Conservation (phyloP, 1,284 basidiomycete genomes). For the Moesziomyces aphidis region DNA sequence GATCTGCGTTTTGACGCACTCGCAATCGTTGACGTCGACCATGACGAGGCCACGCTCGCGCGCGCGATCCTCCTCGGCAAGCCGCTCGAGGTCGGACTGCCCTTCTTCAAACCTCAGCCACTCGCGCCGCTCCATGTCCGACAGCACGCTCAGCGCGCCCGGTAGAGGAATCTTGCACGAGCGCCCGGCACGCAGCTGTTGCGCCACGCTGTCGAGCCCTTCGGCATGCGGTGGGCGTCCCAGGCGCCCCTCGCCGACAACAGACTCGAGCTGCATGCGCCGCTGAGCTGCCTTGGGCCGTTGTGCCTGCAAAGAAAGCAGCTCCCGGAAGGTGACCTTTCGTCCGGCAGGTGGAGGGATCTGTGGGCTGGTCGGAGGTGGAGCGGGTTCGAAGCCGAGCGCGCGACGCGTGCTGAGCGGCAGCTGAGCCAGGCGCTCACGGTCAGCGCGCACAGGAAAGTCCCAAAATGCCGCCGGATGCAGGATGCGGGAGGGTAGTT, state of each 20-base stretch:
- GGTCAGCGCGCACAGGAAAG: slow-evolving; percentile 13
- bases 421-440: slow-evolving; percentile 4
- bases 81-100: background rate
- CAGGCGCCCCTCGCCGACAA: background rate
- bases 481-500: background rate
- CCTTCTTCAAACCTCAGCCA: slow-evolving; percentile 21
- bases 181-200: slow-evolving; percentile 15
- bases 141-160: slow-evolving; percentile 2
- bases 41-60: slow-evolving; percentile 21
- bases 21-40: slow-evolving; percentile 12
- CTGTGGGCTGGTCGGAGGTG: background rate
- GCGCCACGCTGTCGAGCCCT: slow-evolving; percentile 4
- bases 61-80: slow-evolving; percentile 17
- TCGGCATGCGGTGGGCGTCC: slow-evolving; percentile 14
- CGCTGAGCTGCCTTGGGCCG: background rate
- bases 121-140: slow-evolving; percentile 28
- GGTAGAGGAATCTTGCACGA: slow-evolving; percentile 20
- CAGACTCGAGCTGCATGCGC: slow-evolving; percentile 4
- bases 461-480: slow-evolving; percentile 3
- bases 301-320: slow-evolving; percentile 6
- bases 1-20: slow-evolving; percentile 12
- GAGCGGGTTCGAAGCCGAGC: slow-evolving; percentile 9
- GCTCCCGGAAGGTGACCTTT: background rate
- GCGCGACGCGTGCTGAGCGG: slow-evolving; percentile 20
- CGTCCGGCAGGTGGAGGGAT: background rate